phyloP scores from a whole-genome alignment of 1,284 basidiomycete genomes.

The Veloporphyrellus conicus region DNA sequence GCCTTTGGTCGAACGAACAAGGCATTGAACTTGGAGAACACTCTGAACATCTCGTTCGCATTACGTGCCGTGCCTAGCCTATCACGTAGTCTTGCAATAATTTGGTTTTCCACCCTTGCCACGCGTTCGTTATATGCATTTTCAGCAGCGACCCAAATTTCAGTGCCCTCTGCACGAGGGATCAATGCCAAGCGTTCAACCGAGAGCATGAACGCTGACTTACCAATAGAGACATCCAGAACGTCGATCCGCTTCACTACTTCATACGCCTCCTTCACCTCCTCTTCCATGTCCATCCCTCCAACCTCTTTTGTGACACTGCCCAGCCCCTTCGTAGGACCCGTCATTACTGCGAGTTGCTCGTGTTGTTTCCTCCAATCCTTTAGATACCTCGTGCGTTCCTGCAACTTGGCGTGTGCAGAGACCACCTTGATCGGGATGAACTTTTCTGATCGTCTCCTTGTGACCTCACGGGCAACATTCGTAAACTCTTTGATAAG shows the following conservation, averaged over 20 bases:
- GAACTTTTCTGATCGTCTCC: slow-evolving; percentile 90
- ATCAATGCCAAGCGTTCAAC: slow-evolving; percentile 1
- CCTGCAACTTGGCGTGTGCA: slow-evolving; percentile 89
- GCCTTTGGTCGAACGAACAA: slow-evolving; percentile 98
- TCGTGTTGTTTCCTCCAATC: slow-evolving; percentile 98
- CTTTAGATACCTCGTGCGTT: slow-evolving; percentile 81
- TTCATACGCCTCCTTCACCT: slow-evolving; percentile 93
- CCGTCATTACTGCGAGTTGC: slow-evolving; percentile 95
- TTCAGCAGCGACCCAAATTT: slow-evolving; percentile 97
- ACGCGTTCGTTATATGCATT: slow-evolving; percentile 97
- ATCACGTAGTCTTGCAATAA: slow-evolving; percentile 90
- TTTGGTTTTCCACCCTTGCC: slow-evolving; percentile 95
- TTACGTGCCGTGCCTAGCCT: slow-evolving; percentile 93
- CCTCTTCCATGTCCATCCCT: slow-evolving; percentile 94
- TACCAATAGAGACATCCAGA: slow-evolving; percentile 85
- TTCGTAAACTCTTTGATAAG: slow-evolving; percentile 97
- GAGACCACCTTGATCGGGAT: slow-evolving; percentile 95
- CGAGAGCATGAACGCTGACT: slow-evolving; percentile 25
- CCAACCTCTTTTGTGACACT: slow-evolving; percentile 69
- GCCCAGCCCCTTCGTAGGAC: slow-evolving; percentile 83
- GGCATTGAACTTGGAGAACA: slow-evolving; percentile 98
- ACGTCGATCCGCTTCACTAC: slow-evolving; percentile 95
- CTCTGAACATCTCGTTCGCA: slow-evolving; percentile 98
- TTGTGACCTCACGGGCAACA: slow-evolving; percentile 90
- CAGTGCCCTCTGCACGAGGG: slow-evolving; percentile 77